Evolutionary conservation across 352 stramenopile genomes (phyloP).

Genomic region (Phytopythium boreale): DNA sequence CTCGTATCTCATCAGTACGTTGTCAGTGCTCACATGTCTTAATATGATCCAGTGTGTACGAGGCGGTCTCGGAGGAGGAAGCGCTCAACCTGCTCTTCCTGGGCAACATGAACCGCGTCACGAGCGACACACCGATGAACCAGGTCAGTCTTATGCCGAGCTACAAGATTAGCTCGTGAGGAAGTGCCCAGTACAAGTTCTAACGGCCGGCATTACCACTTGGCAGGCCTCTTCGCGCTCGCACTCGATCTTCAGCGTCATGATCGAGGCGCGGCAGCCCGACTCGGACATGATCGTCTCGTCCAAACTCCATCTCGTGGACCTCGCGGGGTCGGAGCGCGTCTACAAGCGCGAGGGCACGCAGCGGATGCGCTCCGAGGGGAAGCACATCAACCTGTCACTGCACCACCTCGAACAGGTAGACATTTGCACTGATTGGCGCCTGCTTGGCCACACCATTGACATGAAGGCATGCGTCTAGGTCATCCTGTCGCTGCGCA

Average conservation of each 20-base stretch:
- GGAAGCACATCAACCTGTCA: constrained; percentile 95
- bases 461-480: constrained; percentile 18
- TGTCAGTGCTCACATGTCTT: neutral
- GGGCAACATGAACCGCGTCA: constrained; percentile 95
- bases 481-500: constrained; percentile 94
- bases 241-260: constrained; percentile 96
- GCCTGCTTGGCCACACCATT: neutral
- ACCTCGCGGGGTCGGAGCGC: constrained; percentile 94
- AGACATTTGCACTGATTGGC: neutral
- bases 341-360: constrained; percentile 93
- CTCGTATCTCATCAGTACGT: neutral
- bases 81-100: constrained; percentile 95
- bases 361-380: constrained; percentile 90
- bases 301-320: constrained; percentile 94
- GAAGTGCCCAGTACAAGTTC: neutral
- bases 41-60: constrained; percentile 47
- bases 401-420: constrained; percentile 94
- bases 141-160: constrained; percentile 27
- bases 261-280: constrained; percentile 76
- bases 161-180: neutral
- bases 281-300: constrained; percentile 78
- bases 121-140: constrained; percentile 97
- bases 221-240: constrained; percentile 85
- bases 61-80: constrained; percentile 88
- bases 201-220: neutral